Evolutionary conservation across 208 protist species (phyloP), one percentile per base, ranked within the genome.

Genomic region (Jaenimonas drosophilae): DNA sequence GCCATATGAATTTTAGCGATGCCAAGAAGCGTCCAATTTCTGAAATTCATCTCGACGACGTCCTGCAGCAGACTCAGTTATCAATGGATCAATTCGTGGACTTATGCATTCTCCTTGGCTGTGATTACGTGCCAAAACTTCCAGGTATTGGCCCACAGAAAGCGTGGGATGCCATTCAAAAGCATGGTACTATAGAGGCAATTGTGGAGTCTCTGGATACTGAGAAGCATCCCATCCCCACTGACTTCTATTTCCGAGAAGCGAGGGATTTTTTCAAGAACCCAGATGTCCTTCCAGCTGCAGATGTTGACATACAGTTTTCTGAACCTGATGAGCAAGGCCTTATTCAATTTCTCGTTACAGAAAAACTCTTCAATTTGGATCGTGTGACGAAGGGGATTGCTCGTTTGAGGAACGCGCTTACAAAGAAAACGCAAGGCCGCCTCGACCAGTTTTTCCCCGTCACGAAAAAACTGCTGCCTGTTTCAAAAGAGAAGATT

Each of bases 31-130:
- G 93, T 32, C 91, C 96, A 16, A 97, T 98, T 49, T 50, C 78
- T 7, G 91, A 98, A 67, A 96, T 97, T 42, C 68, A 98, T 41
- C 65, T 99, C 2, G 64, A 88, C 19, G 60, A 75, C 5, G 74
- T 92, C 23, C 55, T 99, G 32, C 61, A 70, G 19, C 53, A 60
- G 11, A 77, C 95, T 9, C 69, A 69, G 1, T 39, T 98, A n/a
- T 82, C 83, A 16, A 93, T 91, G 73, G 70, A 72, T 28, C 83
- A 99, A 71, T 99, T 99, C 62, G 88, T 99, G 43, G 97, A 99
- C 63, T 66, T 99, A 20, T 99, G 97, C 71, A 99, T 99, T 50
- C 74, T 99, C 1, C 83, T 98, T 0, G 98, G 98, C 6, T 99
- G 98, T 59, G 98, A 99, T 70, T 99, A 99, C 64, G 92, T 94